Conservation (phyloP, 2,329 filamentous ascomycete species). For the Mycogone perniciosa region DNA sequence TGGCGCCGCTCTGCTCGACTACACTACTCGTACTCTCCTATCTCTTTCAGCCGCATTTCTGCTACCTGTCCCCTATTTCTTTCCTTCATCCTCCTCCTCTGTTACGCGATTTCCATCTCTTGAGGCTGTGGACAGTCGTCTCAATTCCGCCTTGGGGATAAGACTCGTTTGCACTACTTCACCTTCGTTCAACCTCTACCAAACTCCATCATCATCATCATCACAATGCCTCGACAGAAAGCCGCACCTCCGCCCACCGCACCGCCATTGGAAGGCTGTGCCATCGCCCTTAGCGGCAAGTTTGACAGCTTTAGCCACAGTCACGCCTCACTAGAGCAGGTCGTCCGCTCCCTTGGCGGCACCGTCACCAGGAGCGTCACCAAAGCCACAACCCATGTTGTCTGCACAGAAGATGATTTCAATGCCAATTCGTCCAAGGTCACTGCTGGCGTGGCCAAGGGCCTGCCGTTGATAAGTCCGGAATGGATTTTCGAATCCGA, state of each 20-base stretch:
- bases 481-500: conserved; percentile 58
- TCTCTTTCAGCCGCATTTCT: not conserved
- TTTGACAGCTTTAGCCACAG: conserved; percentile 49
- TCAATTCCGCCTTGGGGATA: not conserved
- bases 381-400: conserved; percentile 47
- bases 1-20: no score
- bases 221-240: conserved; percentile 6
- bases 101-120: not conserved
- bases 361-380: conserved; percentile 41
- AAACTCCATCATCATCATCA: not conserved
- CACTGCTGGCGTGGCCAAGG: conserved; percentile 38
- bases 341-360: conserved; percentile 45
- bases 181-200: not conserved
- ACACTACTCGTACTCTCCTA: not conserved
- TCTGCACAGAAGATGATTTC: conserved; percentile 49
- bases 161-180: not conserved
- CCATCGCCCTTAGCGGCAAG: conserved; percentile 54
- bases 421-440: conserved; percentile 46
- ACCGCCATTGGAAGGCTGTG: conserved; percentile 39
- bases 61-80: not conserved
- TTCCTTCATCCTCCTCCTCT: not conserved
- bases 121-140: not conserved
- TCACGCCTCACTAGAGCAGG: conserved; percentile 40
- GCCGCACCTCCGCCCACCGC: conserved; percentile 14
- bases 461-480: conserved; percentile 49